phyloP scores from a whole-genome alignment of 108 stramenopile genomes.

The Cyclotella choctawhatcheeana region DNA sequence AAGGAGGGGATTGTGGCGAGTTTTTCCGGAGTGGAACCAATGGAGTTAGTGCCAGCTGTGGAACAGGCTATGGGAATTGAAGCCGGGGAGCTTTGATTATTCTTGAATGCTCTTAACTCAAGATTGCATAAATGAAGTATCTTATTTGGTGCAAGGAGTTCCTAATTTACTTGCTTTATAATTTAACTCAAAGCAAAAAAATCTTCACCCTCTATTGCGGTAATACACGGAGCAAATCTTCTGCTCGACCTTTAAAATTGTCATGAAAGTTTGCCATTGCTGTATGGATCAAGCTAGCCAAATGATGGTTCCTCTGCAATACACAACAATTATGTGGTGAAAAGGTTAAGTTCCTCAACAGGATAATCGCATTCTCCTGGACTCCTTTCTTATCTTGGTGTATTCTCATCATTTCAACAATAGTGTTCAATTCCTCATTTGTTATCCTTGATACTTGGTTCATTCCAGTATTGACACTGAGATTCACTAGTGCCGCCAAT shows the following conservation, averaged over 20 bases:
- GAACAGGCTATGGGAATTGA: slow-evolving; percentile 40
- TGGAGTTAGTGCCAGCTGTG: slow-evolving; percentile 54
- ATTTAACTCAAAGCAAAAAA: background rate
- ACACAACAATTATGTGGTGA: slow-evolving; percentile 25
- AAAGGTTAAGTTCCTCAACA: slow-evolving; percentile 39
- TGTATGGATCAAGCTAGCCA: slow-evolving; percentile 19
- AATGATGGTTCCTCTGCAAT: slow-evolving; percentile 23
- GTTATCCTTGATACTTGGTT: slow-evolving; percentile 37
- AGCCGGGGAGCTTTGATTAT: slow-evolving; percentile 47
- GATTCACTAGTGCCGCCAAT: slow-evolving; percentile 31
- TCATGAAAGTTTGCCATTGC: slow-evolving; percentile 24
- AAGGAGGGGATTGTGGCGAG: slow-evolving; percentile 56
- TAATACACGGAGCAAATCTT: slow-evolving; percentile 38
- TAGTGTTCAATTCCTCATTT: slow-evolving; percentile 24
- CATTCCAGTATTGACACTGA: slow-evolving; percentile 26
- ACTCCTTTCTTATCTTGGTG: slow-evolving; percentile 24
- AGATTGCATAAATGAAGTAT: no score
- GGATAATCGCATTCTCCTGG: slow-evolving; percentile 35
- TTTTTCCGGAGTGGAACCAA: slow-evolving; percentile 72
- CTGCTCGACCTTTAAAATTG: slow-evolving; percentile 26
- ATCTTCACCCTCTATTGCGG: background rate
- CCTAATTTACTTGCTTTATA: no score
- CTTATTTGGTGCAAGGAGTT: no score
- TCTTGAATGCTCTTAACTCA: no score
- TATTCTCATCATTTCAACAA: slow-evolving; percentile 30